These are phyloP conservation scores for Yamadazyma diospyri DNA, from an alignment of 1,139 yeast genomes.

Conservation along the genomic window DNA sequence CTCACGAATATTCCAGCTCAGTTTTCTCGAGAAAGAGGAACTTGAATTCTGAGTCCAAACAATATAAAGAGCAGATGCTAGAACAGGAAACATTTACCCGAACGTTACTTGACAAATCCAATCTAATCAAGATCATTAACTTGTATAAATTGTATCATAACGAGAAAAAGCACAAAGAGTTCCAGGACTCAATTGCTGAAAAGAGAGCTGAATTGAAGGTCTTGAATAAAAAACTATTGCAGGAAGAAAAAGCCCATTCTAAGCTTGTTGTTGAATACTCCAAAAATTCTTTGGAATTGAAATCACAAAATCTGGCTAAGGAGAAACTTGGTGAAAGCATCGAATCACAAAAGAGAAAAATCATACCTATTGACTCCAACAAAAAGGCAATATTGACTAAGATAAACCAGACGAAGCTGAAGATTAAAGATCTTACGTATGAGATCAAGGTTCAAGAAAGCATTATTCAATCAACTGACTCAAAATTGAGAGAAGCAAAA, in stretches of 20 bases:
- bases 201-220: constrained; percentile 28
- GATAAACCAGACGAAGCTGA: constrained; percentile 44
- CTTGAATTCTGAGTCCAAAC: constrained; percentile 71
- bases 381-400: constrained; percentile 47
- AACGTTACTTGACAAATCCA: constrained; percentile 46
- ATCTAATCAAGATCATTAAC: constrained; percentile 47
- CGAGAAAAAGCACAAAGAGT: constrained; percentile 43
- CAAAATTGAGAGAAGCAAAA: constrained; percentile 48
- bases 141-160: constrained; percentile 69
- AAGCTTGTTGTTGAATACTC: constrained; percentile 43
- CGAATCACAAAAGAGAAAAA: constrained; percentile 43
- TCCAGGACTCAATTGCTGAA: constrained; percentile 22
- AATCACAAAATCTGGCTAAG: constrained; percentile 38
- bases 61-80: constrained; percentile 70
- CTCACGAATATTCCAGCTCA: constrained; percentile 62
- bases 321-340: constrained; percentile 36
- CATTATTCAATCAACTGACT: constrained; percentile 38
- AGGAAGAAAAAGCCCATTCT: constrained; percentile 26
- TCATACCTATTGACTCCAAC: constrained; percentile 58
- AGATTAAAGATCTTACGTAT: constrained; percentile 47
- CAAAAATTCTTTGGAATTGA: constrained; percentile 39
- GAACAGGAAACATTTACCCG: constrained; percentile 70
- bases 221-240: constrained; percentile 21
- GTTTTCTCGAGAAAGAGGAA: constrained; percentile 72
- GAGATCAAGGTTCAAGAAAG: constrained; percentile 55